A percentile compares a stretch with the other conserved stretches of the same genome.
These are phyloP conservation scores for Gremmenia infestans DNA, from an alignment of 2,329 filamentous ascomycete species.

Conservation along the genomic window DNA sequence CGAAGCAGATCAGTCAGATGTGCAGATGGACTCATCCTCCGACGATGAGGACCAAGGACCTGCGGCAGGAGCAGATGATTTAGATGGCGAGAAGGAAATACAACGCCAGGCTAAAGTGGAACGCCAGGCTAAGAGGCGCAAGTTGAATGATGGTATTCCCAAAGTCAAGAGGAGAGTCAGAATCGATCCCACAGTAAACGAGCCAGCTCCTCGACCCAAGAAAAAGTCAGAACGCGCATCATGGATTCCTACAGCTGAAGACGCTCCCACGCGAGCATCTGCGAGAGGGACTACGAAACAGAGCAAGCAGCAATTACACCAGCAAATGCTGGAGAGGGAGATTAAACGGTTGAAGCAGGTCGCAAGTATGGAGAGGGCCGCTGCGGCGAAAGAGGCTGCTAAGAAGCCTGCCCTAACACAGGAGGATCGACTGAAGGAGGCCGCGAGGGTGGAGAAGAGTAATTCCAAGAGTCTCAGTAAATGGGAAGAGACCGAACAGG, in stretches of 20 bases:
- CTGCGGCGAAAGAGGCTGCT: slow-evolving; percentile 63
- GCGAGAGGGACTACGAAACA: slow-evolving; percentile 57
- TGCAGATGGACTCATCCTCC: slow-evolving; percentile 79
- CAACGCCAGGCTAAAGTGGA: slow-evolving; percentile 70
- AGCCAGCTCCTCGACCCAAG: slow-evolving; percentile 44
- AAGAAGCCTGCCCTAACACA: slow-evolving; percentile 82
- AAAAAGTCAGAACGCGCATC: slow-evolving; percentile 68
- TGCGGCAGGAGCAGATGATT: slow-evolving; percentile 50
- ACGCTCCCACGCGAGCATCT: slow-evolving; percentile 58
- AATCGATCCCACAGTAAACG: slow-evolving; percentile 52
- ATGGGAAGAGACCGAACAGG: slow-evolving; percentile 91
- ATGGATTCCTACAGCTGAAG: slow-evolving; percentile 60
- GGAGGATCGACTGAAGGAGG: slow-evolving; percentile 76
- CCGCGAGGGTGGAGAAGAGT: slow-evolving; percentile 73
- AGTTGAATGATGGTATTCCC: slow-evolving; percentile 69
- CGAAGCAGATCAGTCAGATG: slow-evolving; percentile 63
- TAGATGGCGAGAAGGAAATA: slow-evolving; percentile 84
- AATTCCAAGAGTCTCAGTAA: slow-evolving; percentile 88
- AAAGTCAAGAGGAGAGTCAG: slow-evolving; percentile 72
- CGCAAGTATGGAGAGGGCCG: slow-evolving; percentile 55
- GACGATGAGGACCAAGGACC: slow-evolving; percentile 76
- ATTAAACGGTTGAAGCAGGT: slow-evolving; percentile 66
- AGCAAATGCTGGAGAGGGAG: slow-evolving; percentile 70
- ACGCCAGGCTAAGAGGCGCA: slow-evolving; percentile 70
- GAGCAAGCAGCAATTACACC: slow-evolving; percentile 53